phyloP scores from a whole-genome alignment of 441 rosid species.

The Pelargonium myrrhifolium region DNA sequence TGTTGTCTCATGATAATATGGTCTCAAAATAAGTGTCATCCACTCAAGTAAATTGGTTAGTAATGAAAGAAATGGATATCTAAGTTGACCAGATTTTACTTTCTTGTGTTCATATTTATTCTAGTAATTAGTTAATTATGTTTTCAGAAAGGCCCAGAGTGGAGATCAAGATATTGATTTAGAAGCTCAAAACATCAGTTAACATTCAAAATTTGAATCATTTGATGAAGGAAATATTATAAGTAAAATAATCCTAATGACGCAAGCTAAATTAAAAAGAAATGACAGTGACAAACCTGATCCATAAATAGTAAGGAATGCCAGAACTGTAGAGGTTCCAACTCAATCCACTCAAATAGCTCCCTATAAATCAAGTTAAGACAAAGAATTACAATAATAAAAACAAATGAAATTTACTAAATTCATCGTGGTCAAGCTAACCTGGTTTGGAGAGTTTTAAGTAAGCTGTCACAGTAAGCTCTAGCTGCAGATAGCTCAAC shows the following conservation, averaged over 20 bases:
- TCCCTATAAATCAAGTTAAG: conserved; percentile 47
- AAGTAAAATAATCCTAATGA: background rate
- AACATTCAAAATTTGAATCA: background rate
- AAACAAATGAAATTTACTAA: conserved; percentile 15
- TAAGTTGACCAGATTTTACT: too few species aligned
- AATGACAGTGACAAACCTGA: conserved; percentile 48
- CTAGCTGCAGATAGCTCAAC: conserved; percentile 63
- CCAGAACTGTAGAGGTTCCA: conserved; percentile 81
- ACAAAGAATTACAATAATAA: conserved; percentile 16
- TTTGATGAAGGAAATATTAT: background rate
- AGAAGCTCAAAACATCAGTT: background rate
- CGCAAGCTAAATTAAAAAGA: background rate
- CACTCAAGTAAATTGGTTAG: too few species aligned
- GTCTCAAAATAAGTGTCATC: too few species aligned
- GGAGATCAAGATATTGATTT: background rate
- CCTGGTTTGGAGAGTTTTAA: conserved; percentile 72
- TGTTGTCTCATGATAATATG: too few species aligned
- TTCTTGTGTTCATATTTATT: too few species aligned
- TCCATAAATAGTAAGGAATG: conserved; percentile 94
- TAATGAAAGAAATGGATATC: too few species aligned
- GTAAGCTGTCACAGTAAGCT: conserved; percentile 85
- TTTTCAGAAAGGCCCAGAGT: background rate
- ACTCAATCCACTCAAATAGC: conserved; percentile 81
- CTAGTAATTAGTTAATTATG: background rate
- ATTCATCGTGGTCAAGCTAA: conserved; percentile 27